phyloP scores from a whole-genome alignment of 371 early-diverging fungal genomes.

The Neoconidiobolus thromboides region DNA sequence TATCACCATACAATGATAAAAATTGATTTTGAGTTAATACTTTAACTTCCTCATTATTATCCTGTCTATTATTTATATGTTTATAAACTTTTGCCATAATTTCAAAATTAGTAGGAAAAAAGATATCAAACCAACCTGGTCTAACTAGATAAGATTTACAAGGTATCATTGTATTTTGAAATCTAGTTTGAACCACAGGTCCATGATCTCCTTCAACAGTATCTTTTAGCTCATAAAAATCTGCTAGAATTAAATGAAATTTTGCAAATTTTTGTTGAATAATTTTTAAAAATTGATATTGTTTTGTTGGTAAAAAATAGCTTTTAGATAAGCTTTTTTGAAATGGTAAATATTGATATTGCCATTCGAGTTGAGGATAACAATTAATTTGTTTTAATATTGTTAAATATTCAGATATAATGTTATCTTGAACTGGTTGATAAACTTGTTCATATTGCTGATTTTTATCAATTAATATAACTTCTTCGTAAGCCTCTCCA shows the following conservation, averaged over 20 bases:
- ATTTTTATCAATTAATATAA: slow-evolving; percentile 61
- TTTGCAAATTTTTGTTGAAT: slow-evolving; percentile 63
- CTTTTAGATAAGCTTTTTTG: slow-evolving; percentile 62
- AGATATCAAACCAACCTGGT: slow-evolving; percentile 96
- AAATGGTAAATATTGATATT: slow-evolving; percentile 33
- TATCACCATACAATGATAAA: slow-evolving; percentile 51
- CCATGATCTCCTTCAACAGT: slow-evolving; percentile 61
- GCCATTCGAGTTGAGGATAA: too few species aligned
- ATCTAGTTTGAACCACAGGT: slow-evolving; percentile 89
- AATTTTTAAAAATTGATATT: slow-evolving; percentile 49
- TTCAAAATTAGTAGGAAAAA: slow-evolving; percentile 93
- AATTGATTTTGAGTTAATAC: slow-evolving; percentile 67
- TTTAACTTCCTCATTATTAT: slow-evolving; percentile 19
- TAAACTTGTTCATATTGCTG: slow-evolving; percentile 72
- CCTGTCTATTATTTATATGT: slow-evolving; percentile 24
- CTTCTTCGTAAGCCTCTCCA: slow-evolving; percentile 51
- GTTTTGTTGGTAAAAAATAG: slow-evolving; percentile 84
- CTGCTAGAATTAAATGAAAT: slow-evolving; percentile 74
- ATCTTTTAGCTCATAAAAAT: slow-evolving; percentile 69
- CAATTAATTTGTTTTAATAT: slow-evolving; percentile 22
- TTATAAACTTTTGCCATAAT: slow-evolving; percentile 56
- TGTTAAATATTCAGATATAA: slow-evolving; percentile 46
- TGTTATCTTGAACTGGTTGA: slow-evolving; percentile 54
- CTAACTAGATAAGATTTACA: slow-evolving; percentile 86
- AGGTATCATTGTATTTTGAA: slow-evolving; percentile 74